phyloP scores from a whole-genome alignment of 2,329 filamentous ascomycete genomes.

The Harringtonia lauricola region DNA sequence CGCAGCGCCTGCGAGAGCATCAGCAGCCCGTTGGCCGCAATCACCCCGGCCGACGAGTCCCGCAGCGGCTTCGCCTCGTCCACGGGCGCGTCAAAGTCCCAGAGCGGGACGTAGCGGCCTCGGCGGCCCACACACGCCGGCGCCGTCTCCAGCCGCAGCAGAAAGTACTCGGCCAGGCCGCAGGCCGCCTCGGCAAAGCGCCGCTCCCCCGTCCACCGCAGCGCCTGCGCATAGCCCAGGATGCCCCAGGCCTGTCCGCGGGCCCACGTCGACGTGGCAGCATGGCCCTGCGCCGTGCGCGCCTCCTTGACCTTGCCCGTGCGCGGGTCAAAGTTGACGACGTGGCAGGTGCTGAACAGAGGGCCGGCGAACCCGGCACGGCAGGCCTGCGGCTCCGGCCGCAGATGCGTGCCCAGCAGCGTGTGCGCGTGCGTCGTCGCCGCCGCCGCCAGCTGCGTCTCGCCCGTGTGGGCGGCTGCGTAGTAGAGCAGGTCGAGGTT shows the following conservation, averaged over 20 bases:
- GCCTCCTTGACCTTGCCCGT: conserved; percentile 30
- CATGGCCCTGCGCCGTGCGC: conserved; percentile 37
- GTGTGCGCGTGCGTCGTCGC: conserved; percentile 29
- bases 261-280: conserved; percentile 35
- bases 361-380: neutral
- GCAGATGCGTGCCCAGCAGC: conserved; percentile 27
- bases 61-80: conserved; percentile 16
- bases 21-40: conserved; percentile 30
- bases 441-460: conserved; percentile 15
- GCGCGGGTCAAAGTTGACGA: conserved; percentile 34
- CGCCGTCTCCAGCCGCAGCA: conserved; percentile 25
- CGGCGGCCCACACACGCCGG: conserved; percentile 18
- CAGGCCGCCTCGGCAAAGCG: conserved; percentile 33
- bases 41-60: conserved; percentile 27
- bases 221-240: conserved; percentile 37
- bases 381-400: conserved; percentile 16
- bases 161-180: conserved; percentile 37
- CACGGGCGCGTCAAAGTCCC: conserved; percentile 28
- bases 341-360: conserved; percentile 30
- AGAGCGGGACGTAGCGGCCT: conserved; percentile 18
- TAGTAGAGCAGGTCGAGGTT: conserved; percentile 27
- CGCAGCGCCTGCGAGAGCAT: conserved; percentile 24
- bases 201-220: conserved; percentile 32
- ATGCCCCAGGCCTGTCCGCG: conserved; percentile 42
- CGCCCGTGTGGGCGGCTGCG: conserved; percentile 19